Evolutionary conservation across 441 rosid genomes (phyloP).

Genomic region (Adansonia gregorii): DNA sequence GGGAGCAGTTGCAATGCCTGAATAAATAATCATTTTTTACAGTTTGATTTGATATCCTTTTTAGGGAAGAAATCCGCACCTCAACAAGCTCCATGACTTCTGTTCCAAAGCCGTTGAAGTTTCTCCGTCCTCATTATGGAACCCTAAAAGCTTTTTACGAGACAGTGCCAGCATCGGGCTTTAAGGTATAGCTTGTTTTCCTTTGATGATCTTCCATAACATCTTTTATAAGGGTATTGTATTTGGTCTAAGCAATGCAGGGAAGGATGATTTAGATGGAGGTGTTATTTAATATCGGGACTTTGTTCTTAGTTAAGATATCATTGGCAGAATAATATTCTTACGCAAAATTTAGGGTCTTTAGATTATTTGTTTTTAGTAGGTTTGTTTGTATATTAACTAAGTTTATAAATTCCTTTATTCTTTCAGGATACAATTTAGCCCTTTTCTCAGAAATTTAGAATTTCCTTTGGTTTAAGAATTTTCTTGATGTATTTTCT

Average conservation of each 20-base stretch:
- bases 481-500: background rate
- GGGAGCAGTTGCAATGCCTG: background rate
- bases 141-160: slow-evolving; percentile 70
- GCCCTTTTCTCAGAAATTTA: background rate
- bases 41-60: slow-evolving; percentile 21
- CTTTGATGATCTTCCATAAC: background rate
- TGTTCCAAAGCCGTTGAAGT: slow-evolving; percentile 93
- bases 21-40: background rate
- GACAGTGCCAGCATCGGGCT: slow-evolving; percentile 64
- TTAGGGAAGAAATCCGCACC: slow-evolving; percentile 83
- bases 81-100: slow-evolving; percentile 97
- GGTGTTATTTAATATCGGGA: background rate
- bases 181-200: slow-evolving; percentile 59
- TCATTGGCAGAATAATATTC: background rate
- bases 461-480: background rate
- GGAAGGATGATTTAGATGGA: background rate
- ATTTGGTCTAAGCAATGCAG: background rate
- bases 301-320: background rate
- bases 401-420: background rate
- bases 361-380: background rate
- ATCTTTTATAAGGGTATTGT: slow-evolving; percentile 5
- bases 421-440: background rate
- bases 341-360: background rate
- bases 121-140: slow-evolving; percentile 97
- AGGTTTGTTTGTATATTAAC: background rate